Percentiles rank a stretch among this genome's conserved stretches.
Evolutionary conservation across 441 rosid genomes (phyloP).

Genomic region (Euphorbia schlechtendalii): DNA sequence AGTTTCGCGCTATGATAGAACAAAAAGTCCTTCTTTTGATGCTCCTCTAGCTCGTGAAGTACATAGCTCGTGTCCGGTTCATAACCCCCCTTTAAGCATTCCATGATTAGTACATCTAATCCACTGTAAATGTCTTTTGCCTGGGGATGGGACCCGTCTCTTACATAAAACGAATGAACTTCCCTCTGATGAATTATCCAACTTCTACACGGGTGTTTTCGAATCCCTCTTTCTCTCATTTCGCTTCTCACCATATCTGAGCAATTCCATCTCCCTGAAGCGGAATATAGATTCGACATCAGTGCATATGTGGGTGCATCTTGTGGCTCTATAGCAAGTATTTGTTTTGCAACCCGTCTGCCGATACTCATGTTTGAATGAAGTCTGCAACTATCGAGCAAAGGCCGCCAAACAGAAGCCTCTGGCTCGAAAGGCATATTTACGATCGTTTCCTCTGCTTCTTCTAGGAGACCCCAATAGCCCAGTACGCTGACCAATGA

Average conservation of each 20-base stretch:
- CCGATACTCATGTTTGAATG: conserved; percentile 46
- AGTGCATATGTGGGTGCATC: conserved; percentile 77
- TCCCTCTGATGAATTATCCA: conserved; percentile 60
- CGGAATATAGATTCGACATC: conserved; percentile 69
- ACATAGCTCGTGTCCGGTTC: conserved; percentile 75
- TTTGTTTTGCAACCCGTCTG: conserved; percentile 47
- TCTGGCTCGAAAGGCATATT: conserved; percentile 51
- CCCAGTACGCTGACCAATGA: conserved; percentile 64
- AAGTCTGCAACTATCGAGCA: conserved; percentile 69
- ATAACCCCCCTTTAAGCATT: conserved; percentile 68
- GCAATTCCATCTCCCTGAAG: conserved; percentile 79
- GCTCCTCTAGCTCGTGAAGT: conserved; percentile 86
- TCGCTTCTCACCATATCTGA: conserved; percentile 56
- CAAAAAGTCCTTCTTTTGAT: conserved; percentile 67
- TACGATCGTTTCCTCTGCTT: conserved; percentile 55
- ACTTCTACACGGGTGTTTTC: conserved; percentile 69
- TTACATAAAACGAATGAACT: conserved; percentile 55
- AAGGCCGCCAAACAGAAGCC: conserved; percentile 56
- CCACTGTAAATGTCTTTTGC: conserved; percentile 62
- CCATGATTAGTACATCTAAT: conserved; percentile 56
- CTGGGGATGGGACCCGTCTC: conserved; percentile 61
- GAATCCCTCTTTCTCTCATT: conserved; percentile 53
- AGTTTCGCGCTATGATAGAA: conserved; percentile 86
- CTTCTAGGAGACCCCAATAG: conserved; percentile 68
- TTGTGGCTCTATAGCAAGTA: conserved; percentile 46